Evolutionary conservation across 345 rosid species (phyloP).

Genomic region (Hibiscus tridactylites): DNA sequence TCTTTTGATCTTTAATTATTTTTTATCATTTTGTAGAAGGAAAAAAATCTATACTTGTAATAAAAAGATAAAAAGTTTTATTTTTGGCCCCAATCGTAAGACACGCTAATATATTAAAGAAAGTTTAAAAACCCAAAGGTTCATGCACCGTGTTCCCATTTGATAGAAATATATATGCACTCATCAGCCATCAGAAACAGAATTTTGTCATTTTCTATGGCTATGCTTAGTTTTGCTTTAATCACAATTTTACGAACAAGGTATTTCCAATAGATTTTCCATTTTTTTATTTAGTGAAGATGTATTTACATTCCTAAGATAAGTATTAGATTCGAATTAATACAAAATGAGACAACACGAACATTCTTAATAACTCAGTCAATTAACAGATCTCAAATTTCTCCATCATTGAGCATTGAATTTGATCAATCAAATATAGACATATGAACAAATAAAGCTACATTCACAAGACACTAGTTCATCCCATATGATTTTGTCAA

Average conservation of each 20-base stretch:
- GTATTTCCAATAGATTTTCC: no score
- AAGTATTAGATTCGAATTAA: no score
- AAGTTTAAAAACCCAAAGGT: constrained; percentile 3
- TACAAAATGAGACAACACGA: no score
- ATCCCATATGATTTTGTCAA: constrained; percentile 19
- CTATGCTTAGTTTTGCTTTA: not conserved
- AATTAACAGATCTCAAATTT: no score
- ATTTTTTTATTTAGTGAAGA: not conserved
- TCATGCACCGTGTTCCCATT: constrained; percentile 4
- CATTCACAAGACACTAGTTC: no score
- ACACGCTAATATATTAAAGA: not conserved
- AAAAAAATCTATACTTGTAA: not conserved
- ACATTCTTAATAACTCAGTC: no score
- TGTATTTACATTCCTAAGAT: no score
- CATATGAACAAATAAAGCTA: no score
- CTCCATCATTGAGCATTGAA: no score
- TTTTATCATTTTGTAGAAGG: not conserved
- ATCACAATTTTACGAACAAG: no score
- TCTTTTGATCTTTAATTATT: not conserved
- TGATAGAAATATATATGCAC: not conserved
- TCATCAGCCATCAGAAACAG: not conserved
- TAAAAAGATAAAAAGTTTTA: not conserved
- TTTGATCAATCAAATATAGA: no score
- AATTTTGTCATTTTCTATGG: not conserved
- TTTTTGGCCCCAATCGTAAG: not conserved